Evolutionary conservation across 352 stramenopile species (phyloP), one percentile per base, ranked within the genome.

Genomic region (Phytophthora colocasiae): DNA sequence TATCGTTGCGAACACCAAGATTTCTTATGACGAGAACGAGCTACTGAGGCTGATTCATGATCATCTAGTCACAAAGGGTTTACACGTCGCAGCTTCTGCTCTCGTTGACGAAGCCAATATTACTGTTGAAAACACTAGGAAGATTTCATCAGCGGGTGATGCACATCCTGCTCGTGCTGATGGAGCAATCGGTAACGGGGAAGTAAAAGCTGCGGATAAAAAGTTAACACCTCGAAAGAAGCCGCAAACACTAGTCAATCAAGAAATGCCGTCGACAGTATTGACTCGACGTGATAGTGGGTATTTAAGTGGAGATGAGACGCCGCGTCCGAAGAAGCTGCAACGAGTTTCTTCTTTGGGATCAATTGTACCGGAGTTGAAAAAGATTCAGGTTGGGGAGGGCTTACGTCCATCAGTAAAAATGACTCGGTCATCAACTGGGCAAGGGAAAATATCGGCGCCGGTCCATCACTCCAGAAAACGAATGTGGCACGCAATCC

Each of bases 1-100:
- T 38, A 95, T 97, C 39, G 90, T 96, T 34, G 86, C 90, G 1
- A 87, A 93, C 56, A 97, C 90, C 17, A 86, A 89, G 43, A 94
- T 97, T 60, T 84, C 86, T 12, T 97, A 93, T 63, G 81, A 95
- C 36, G 69, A 85, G 19, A 84, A 88, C n/a, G 90, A 97, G 54
- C 68, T 97, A 14, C 61, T 97, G 26, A 73, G 79, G 6, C 48
- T 97, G 46, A 97, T 96, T 39, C 82, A 93, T 39, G 87, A 91
- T 40, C 89, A 97, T 44, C 67, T 97, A 3, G 57, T 90, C n/a
- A 78, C 85, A 11, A 90, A 92, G 67, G 88, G 88, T n/a, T 64
- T 96, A 47, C 59, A 63, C 0, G 52, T 80, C 7, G 74, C 85
- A 29, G 89, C 89, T 1, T 78, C 82, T 34, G 69, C 77, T 14